A percentile compares a stretch with the other conserved stretches of the same genome.
phyloP scores from a whole-genome alignment of 805 yeast genomes.

The Wickerhamiella alocasiicola region DNA sequence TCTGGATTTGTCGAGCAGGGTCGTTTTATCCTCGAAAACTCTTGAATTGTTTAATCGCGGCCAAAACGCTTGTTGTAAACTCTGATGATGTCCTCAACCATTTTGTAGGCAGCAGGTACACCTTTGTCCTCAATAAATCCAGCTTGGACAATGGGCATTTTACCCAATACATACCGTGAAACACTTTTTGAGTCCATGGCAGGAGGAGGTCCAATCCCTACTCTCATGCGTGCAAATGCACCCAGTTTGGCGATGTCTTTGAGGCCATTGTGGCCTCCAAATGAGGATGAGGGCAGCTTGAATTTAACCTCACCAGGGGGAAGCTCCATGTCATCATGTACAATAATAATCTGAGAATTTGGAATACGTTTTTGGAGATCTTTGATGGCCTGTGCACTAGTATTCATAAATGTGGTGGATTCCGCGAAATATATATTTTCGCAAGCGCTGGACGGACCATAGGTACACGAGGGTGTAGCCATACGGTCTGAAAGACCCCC shows the following conservation, averaged over 20 bases:
- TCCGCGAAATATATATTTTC: conserved; percentile 35
- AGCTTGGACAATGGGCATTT: conserved; percentile 26
- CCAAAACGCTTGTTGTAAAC: conserved; percentile 8
- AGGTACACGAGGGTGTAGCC: conserved; percentile 22
- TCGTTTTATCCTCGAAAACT: too few species aligned
- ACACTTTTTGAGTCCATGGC: conserved; percentile 35
- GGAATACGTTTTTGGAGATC: conserved; percentile 14
- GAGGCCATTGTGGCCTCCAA: conserved; percentile 80
- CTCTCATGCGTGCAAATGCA: conserved; percentile 49
- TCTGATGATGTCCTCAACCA: conserved; percentile 11
- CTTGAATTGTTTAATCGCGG: too few species aligned
- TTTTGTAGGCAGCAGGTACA: conserved; percentile 10
- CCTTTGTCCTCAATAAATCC: conserved; percentile 3
- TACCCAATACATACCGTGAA: conserved; percentile 47
- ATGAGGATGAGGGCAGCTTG: conserved; percentile 46
- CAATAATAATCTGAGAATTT: conserved; percentile 32
- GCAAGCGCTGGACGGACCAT: conserved; percentile 14
- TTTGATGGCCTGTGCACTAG: conserved; percentile 47
- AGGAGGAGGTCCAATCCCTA: conserved; percentile 67
- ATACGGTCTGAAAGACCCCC: conserved; percentile 2
- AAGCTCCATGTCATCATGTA: conserved; percentile 70
- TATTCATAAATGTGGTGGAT: conserved; percentile 53
- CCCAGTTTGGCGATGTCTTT: conserved; percentile 42
- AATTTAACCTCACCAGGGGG: conserved; percentile 54
- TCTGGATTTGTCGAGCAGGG: background rate